Percentiles rank a stretch among this genome's conserved stretches.
phyloP scores from a whole-genome alignment of 495 filamentous ascomycete species.

The Poronia punctata region DNA sequence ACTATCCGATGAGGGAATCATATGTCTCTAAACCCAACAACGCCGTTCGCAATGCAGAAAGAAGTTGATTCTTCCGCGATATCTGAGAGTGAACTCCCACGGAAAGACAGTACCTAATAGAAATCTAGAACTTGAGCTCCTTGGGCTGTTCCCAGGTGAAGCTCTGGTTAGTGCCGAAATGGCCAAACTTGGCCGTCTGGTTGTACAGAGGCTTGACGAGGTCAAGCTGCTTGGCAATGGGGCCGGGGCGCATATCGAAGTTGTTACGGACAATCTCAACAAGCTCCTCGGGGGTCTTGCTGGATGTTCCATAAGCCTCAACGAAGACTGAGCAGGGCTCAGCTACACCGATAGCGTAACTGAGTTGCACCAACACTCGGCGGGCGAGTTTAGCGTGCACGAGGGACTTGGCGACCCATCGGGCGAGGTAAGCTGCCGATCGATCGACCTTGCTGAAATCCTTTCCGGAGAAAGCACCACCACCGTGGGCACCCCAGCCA shows the following conservation, averaged over 20 bases:
- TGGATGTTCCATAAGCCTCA: slow-evolving; percentile 75
- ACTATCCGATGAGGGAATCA: slow-evolving; percentile 32
- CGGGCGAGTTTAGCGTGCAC: slow-evolving; percentile 81
- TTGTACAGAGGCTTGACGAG: slow-evolving; percentile 93
- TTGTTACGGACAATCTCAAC: slow-evolving; percentile 89
- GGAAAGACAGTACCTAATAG: slow-evolving; percentile 18
- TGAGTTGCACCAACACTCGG: slow-evolving; percentile 91
- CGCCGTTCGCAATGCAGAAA: slow-evolving; percentile 33
- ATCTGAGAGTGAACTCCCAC: slow-evolving; percentile 23
- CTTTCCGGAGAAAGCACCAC: slow-evolving; percentile 99
- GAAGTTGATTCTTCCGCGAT: slow-evolving; percentile 40
- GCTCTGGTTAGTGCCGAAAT: slow-evolving; percentile 93
- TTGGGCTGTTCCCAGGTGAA: slow-evolving; percentile 99
- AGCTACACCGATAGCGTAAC: slow-evolving; percentile 97
- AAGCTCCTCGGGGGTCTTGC: slow-evolving; percentile 67
- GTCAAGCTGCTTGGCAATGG: slow-evolving; percentile 97
- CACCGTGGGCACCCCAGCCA: slow-evolving; percentile 99
- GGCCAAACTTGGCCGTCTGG: slow-evolving; percentile 97
- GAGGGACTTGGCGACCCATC: slow-evolving; percentile 98
- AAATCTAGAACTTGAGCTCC: slow-evolving; percentile 71
- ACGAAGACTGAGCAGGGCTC: slow-evolving; percentile 92
- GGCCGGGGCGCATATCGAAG: slow-evolving; percentile 95
- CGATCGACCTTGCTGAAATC: slow-evolving; percentile 99
- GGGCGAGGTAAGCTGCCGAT: slow-evolving; percentile 92
- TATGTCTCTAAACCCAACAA: slow-evolving; percentile 33